Percentiles rank a stretch among this genome's conserved stretches.
These are phyloP conservation scores for Cladobotryum protrusum DNA, from an alignment of 2,329 filamentous ascomycete genomes.

Conservation along the genomic window DNA sequence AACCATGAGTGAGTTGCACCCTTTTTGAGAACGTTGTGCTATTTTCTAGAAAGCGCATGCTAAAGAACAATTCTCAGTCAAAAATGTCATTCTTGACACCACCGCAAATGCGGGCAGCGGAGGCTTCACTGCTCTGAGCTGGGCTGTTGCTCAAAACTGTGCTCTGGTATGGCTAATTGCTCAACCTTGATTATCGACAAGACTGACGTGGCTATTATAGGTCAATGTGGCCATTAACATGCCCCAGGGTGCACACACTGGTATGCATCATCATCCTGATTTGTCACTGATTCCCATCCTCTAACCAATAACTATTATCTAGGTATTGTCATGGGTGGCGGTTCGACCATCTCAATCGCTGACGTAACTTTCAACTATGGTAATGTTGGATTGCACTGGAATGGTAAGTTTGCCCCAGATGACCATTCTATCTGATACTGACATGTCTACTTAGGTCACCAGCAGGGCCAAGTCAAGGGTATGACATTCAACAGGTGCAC, in stretches of 20 bases:
- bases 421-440: background rate
- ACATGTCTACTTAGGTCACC: background rate
- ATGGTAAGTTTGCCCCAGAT: constrained; percentile 6
- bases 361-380: constrained; percentile 15
- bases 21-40: background rate
- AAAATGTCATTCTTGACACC: constrained; percentile 17
- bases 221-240: constrained; percentile 15
- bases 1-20: constrained; percentile 11
- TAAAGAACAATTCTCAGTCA: constrained; percentile 8
- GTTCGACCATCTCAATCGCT: constrained; percentile 16
- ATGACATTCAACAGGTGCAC: constrained; percentile 8
- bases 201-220: constrained; percentile 1
- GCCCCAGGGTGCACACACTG: constrained; percentile 14
- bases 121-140: constrained; percentile 15
- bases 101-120: constrained; percentile 12
- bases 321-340: constrained; percentile 10
- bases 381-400: constrained; percentile 17
- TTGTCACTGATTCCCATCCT: background rate
- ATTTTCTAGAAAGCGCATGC: background rate
- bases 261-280: background rate
- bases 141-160: constrained; percentile 17
- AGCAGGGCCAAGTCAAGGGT: constrained; percentile 12
- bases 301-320: background rate
- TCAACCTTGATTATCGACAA: background rate
- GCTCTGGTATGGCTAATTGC: constrained; percentile 9